These are phyloP conservation scores for Eucalyptus albens DNA, from an alignment of 345 rosid species.

Conservation along the genomic window DNA sequence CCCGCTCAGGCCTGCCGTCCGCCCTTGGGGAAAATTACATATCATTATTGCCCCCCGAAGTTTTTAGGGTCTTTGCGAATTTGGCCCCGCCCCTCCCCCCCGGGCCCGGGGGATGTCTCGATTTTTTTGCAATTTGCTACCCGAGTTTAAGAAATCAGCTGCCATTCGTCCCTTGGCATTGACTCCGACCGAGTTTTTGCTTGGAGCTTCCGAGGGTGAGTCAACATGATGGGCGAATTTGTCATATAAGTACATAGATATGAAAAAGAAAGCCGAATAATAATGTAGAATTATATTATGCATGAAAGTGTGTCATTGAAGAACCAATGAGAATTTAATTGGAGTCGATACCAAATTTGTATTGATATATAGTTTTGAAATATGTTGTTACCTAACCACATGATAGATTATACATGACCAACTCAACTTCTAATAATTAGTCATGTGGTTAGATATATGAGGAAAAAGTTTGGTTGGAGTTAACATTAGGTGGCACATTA, in stretches of 20 bases:
- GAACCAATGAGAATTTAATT: accelerated
- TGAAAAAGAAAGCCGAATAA: not conserved
- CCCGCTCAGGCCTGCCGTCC: not conserved
- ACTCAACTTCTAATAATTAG: not conserved
- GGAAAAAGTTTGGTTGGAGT: not conserved
- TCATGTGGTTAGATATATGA: not conserved
- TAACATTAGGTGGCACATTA: not conserved
- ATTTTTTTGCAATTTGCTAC: not conserved
- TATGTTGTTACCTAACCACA: accelerated
- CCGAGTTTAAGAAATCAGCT: not conserved
- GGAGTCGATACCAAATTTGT: accelerated
- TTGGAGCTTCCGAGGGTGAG: not conserved
- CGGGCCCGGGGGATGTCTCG: too few relatives aligned
- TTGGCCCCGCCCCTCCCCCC: not conserved
- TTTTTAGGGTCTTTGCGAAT: not conserved
- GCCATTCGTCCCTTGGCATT: not conserved
- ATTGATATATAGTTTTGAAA: not conserved
- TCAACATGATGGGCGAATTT: not conserved
- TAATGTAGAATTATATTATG: not conserved
- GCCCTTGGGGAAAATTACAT: not conserved
- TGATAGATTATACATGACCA: not conserved
- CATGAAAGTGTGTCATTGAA: not conserved
- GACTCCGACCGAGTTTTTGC: not conserved
- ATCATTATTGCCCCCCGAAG: not conserved
- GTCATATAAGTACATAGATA: not conserved